These are phyloP conservation scores for Westerdykella ornata DNA, from an alignment of 2,329 filamentous ascomycete species.

Conservation along the genomic window DNA sequence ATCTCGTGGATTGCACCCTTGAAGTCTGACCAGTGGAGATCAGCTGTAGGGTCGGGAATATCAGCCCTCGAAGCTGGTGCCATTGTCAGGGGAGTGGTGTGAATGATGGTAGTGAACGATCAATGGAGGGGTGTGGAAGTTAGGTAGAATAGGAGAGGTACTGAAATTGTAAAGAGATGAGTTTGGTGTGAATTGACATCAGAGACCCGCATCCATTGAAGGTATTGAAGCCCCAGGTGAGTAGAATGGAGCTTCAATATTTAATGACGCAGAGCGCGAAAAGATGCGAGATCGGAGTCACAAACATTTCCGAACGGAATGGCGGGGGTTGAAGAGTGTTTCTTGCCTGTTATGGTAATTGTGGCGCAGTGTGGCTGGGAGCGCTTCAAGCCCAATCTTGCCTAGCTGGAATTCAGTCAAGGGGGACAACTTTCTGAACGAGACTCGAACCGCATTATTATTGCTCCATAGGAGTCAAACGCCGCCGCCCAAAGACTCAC, in stretches of 20 bases:
- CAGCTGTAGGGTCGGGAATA: conserved; percentile 59
- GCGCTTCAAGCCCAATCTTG: no score
- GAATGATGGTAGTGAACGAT: conserved; percentile 2
- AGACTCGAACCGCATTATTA: no score
- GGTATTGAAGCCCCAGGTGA: no score
- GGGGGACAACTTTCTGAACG: no score
- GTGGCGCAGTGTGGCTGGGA: no score
- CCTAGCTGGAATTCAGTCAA: no score
- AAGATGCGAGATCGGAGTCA: conserved; percentile 28
- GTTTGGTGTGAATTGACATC: no score
- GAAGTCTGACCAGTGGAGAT: conserved; percentile 62
- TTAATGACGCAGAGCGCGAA: conserved; percentile 16
- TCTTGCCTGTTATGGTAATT: no score
- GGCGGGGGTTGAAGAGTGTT: no score
- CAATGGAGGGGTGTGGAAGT: not conserved
- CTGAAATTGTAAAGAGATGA: conserved; percentile 1
- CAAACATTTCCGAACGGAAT: not conserved
- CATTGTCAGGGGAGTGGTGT: conserved; percentile 1
- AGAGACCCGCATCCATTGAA: no score
- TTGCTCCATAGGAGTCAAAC: no score
- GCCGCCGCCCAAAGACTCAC: no score
- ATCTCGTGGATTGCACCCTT: conserved; percentile 63
- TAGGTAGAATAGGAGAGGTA: not conserved
- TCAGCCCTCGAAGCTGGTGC: not conserved
- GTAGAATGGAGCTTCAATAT: conserved; percentile 4